phyloP scores from a whole-genome alignment of 805 yeast genomes.

The Wickerhamomyces strasburgensis region DNA sequence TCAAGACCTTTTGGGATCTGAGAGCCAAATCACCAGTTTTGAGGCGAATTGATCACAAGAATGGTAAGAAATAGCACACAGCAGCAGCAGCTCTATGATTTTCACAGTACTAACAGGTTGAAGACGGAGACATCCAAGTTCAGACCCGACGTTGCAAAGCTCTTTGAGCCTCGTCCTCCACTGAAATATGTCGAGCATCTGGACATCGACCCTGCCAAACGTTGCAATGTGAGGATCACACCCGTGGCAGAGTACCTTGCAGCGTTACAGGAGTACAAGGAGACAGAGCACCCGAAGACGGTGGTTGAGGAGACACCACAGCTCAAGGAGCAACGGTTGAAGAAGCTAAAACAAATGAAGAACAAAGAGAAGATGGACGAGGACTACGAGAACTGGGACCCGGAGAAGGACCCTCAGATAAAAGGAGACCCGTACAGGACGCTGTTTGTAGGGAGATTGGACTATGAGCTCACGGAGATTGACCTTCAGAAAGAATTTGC shows the following conservation, averaged over 20 bases:
- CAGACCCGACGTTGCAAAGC: slow-evolving; percentile 34
- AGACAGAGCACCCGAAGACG: slow-evolving; percentile 12
- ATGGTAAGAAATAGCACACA: too few relatives aligned
- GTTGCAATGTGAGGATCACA: slow-evolving; percentile 17
- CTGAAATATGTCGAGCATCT: slow-evolving; percentile 16
- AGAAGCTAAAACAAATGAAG: slow-evolving; percentile 20
- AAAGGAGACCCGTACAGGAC: slow-evolving; percentile 74
- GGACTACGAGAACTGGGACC: slow-evolving; percentile 44
- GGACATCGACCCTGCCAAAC: slow-evolving; percentile 14
- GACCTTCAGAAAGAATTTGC: slow-evolving; percentile 61
- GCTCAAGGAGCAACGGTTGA: slow-evolving; percentile 26
- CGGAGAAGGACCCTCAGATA: slow-evolving; percentile 50
- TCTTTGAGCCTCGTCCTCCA: slow-evolving; percentile 32
- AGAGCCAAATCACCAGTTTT: too few relatives aligned
- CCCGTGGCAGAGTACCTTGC: slow-evolving; percentile 19
- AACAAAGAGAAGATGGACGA: slow-evolving; percentile 30
- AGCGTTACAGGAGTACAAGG: slow-evolving; percentile 26
- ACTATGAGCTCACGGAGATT: slow-evolving; percentile 57
- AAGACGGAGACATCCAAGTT: slow-evolving; percentile 31
- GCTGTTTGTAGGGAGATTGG: slow-evolving; percentile 69
- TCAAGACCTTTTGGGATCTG: too few relatives aligned
- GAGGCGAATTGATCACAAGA: too few relatives aligned
- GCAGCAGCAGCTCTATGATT: not conserved
- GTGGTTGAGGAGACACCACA: slow-evolving; percentile 27
- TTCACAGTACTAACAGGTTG: not conserved